Percentiles rank a stretch among this genome's conserved stretches.
Conservation (phyloP, 306 rosid species). For the Cajanus cajan region DNA sequence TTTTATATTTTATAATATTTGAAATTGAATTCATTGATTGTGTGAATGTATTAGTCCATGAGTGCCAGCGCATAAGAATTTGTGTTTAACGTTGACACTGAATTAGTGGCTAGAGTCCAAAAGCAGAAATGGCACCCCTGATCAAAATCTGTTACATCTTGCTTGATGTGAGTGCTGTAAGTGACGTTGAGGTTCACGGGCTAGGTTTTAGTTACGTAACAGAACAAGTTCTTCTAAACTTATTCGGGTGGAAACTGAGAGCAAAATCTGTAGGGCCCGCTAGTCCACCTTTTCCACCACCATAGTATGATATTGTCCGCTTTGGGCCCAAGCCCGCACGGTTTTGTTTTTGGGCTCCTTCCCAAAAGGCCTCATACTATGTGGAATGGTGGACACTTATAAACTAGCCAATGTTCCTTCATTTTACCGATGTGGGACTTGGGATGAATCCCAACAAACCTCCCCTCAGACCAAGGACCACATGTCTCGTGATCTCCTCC, state of each 20-base stretch:
- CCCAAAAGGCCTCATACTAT: too few species aligned
- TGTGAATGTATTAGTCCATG: not conserved
- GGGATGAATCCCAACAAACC: too few species aligned
- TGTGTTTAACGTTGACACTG: constrained; percentile 22
- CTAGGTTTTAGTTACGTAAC: constrained; percentile 39
- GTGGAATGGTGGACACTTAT: too few species aligned
- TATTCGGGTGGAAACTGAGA: not conserved
- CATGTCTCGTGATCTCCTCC: too few species aligned
- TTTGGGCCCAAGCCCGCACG: too few species aligned
- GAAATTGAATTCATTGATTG: not conserved
- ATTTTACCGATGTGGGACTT: too few species aligned
- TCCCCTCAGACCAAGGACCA: too few species aligned
- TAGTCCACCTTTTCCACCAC: too few species aligned
- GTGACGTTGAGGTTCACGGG: constrained; percentile 77
- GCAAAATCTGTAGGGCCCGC: too few species aligned
- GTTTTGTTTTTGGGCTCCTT: too few species aligned
- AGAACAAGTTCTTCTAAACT: constrained; percentile 24
- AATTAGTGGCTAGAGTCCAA: constrained; percentile 23
- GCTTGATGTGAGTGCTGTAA: constrained; percentile 43
- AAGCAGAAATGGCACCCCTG: constrained; percentile 22
- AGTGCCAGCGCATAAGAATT: not conserved
- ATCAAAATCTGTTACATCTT: constrained; percentile 20
- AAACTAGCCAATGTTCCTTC: too few species aligned
- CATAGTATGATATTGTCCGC: too few species aligned
- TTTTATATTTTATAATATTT: not conserved